Evolutionary conservation across 108 stramenopile species (phyloP).

Genomic region (Cyclotella atomus): DNA sequence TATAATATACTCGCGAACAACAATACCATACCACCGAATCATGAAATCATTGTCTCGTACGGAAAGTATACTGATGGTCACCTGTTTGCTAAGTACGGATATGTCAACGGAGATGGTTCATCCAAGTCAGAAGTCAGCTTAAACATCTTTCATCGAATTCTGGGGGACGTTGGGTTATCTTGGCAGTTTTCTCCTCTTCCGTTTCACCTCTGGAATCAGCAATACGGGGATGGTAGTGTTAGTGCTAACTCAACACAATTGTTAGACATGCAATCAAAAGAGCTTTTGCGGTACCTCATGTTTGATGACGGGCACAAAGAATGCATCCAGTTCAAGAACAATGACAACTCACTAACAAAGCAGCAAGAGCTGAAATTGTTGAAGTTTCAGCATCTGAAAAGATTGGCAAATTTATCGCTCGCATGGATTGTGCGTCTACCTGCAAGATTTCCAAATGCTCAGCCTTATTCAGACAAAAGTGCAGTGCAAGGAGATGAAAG

Average conservation of each 20-base stretch:
- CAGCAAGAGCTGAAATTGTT: conserved; percentile 65
- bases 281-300: conserved; percentile 63
- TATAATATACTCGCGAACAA: conserved; percentile 61
- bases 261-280: conserved; percentile 44
- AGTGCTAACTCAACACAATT: too few relatives aligned
- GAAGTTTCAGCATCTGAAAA: conserved; percentile 64
- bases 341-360: background rate
- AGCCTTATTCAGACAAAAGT: conserved; percentile 32
- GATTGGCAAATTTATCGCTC: conserved; percentile 58
- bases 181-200: conserved; percentile 68
- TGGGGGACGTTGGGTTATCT: conserved; percentile 56
- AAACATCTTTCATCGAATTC: conserved; percentile 64
- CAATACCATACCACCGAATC: conserved; percentile 39
- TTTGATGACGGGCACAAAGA: conserved; percentile 83
- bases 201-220: conserved; percentile 23
- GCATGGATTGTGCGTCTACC: conserved; percentile 66
- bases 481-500: conserved; percentile 25
- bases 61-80: conserved; percentile 74
- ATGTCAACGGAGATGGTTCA: conserved; percentile 85
- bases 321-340: conserved; percentile 46
- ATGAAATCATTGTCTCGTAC: conserved; percentile 69
- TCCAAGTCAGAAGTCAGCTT: conserved; percentile 64
- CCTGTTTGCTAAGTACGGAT: conserved; percentile 81
- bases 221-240: too few relatives aligned
- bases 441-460: conserved; percentile 45